Evolutionary conservation across 257 asterid species (phyloP), one percentile per base, ranked within the genome.

Genomic region (Sherardia arvensis): DNA sequence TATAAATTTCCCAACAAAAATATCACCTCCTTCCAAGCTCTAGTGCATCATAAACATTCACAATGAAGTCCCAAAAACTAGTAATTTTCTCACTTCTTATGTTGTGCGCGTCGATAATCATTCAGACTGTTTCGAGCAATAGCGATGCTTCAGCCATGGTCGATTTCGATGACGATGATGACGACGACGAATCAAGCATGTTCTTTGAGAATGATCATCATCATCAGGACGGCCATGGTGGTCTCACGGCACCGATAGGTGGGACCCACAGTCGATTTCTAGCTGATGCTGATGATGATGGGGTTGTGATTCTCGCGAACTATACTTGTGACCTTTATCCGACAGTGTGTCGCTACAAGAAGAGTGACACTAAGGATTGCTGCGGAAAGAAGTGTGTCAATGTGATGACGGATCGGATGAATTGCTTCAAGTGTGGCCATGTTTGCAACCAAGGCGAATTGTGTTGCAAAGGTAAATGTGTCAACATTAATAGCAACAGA

Each of bases 301-400:
- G 51, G 14, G 21, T 15, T 4, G 27, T 53, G 0, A 15, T 56
- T 1, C 71, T 64, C 2, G 56, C 38, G 5, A 71, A 56, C 7
- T 59, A 72, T 45, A 79, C 77, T 6, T 79, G 81, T 10, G 27
- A 75, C 45, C 51, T 63, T 21, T 75, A 65, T 59, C 79, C 81
- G 3, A 73, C 74, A 25, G 66, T 79, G 30, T 79, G 79, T 48
- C 67, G 74, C 53, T 21, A 36, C 14, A 58, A 59, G 32, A 76
- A 80, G 48, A 69, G 78, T 20, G 59, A 29, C 26, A 73, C 69
- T 25, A 76, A 67, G 10, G 81, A 75, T 61, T 79, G 84, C 53
- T 79, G 81, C 74, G 61, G 71, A 18, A 75, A 76, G 66, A 75
- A 67, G 65, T 76, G 81, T 17, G 81, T 72, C 21, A 55, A 79